Conservation (phyloP, 495 filamentous ascomycete species). For the Podospora fimiseda region DNA sequence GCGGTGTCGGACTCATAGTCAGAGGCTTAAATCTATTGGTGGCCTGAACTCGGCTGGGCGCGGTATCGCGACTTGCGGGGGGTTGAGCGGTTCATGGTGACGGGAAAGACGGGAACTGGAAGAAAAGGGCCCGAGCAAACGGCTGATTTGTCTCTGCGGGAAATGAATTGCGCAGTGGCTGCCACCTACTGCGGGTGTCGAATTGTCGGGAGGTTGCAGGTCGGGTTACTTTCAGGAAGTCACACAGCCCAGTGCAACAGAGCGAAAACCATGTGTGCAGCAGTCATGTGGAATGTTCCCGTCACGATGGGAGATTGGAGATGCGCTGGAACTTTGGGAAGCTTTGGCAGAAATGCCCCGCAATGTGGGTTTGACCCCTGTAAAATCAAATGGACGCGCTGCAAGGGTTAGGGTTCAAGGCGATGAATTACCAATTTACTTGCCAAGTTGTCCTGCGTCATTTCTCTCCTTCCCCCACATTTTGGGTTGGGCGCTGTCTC, state of each 20-base stretch:
- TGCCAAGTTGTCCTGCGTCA: neutral
- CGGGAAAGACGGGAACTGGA: no score
- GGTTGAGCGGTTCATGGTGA: constrained; percentile 25
- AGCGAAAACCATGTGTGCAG: no score
- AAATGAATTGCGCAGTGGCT: neutral
- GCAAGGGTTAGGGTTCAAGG: neutral
- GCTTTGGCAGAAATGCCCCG: no score
- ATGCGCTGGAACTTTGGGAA: no score
- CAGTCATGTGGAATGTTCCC: no score
- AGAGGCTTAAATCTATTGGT: constrained; percentile 36
- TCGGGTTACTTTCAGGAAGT: neutral
- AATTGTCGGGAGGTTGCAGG: neutral
- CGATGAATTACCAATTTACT: no score
- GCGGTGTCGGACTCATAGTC: constrained; percentile 59
- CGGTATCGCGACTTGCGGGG: constrained; percentile 33
- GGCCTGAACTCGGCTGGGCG: constrained; percentile 32
- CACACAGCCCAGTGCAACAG: neutral
- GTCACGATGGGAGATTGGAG: no score
- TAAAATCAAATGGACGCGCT: no score
- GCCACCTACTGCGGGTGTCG: neutral
- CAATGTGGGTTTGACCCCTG: neutral
- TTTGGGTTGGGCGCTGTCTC: no score
- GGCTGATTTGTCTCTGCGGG: no score
- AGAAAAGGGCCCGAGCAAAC: no score
- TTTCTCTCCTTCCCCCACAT: neutral